These are phyloP conservation scores for Colletotrichum sp. DNA, from an alignment of 2,329 filamentous ascomycete species.

Conservation along the genomic window DNA sequence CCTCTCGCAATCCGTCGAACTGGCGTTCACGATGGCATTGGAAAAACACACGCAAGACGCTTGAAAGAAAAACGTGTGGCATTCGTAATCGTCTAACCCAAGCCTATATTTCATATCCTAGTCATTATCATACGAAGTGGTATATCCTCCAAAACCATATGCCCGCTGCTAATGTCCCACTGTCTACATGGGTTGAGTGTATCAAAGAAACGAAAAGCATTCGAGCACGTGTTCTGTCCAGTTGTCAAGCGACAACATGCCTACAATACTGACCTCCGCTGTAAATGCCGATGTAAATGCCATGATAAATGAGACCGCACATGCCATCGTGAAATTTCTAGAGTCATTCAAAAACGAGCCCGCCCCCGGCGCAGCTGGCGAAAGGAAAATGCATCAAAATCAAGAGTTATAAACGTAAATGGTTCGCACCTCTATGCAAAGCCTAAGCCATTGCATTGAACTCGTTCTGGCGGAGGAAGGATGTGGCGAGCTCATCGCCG, in stretches of 20 bases:
- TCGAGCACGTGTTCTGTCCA: not conserved
- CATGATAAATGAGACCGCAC: not conserved
- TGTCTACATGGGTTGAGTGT: not conserved
- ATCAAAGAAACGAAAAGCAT: not conserved
- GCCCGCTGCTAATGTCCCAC: not conserved
- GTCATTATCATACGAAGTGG: slow-evolving; percentile 20
- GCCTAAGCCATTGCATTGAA: slow-evolving; percentile 14
- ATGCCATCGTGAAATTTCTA: not conserved
- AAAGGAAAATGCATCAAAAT: not conserved
- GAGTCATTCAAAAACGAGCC: not conserved
- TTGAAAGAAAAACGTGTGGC: not conserved
- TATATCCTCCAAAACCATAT: slow-evolving; percentile 19
- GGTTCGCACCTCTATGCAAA: not conserved
- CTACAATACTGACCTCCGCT: not conserved
- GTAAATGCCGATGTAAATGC: slow-evolving; percentile 4
- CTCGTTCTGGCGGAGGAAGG: slow-evolving; percentile 76
- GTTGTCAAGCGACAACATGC: not conserved
- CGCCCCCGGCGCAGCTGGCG: not conserved
- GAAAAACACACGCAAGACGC: not conserved
- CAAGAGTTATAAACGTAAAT: not conserved
- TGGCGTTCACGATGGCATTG: too few species aligned
- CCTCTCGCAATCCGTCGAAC: not conserved
- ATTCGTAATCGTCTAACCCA: not conserved
- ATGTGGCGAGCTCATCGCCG: slow-evolving; percentile 84
- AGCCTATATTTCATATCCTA: slow-evolving; percentile 3